Evolutionary conservation across 1,284 basidiomycete genomes (phyloP), one percentile per base, ranked within the genome.

Genomic region (Vanrija pseudolonga): DNA sequence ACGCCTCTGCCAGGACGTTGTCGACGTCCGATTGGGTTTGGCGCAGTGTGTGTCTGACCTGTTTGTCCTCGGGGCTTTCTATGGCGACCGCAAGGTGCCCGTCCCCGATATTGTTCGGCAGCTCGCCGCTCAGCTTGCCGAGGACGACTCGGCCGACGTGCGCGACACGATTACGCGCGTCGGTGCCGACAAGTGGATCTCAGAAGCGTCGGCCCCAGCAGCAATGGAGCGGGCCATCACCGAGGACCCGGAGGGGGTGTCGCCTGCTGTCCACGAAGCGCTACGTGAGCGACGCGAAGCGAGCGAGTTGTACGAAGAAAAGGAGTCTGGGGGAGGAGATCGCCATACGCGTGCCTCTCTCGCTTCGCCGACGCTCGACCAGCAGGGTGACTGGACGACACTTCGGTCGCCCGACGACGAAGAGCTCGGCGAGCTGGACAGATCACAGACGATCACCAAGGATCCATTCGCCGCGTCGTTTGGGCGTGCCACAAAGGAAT

Each of bases 21-120:
- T 90, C 47, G 92, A 93, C 64, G 91, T 98, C 45, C 83, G 92
- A 41, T 90, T 97, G 55, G 87, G 85, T 7, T 81, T 94, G 2
- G 86, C 92, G 14, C 83, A 71, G 42, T 64, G 64, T 37, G 56
- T 76, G 18, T 66, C 63, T 0, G 64, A 68, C 48, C 61, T 77
- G 4, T 76, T 73, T 44, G 63, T 65, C 17, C 57, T 69, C 17
- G 70, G 72, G 17, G 67, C 62, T 11, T 65, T 64, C 50, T 75
- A 75, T 55, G 66, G 61, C 37, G 59, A 67, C 28, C 52, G 55
- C 18, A 45, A 48, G 2, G 47, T 55, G 1, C 48, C 57, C 8
- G 57, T 72, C 1, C 68, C 71, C 0, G 19, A 53, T 22, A 52
- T 50, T 20, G 65, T 76, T 15, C 59, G 51, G 24, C 51, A 65